These are phyloP conservation scores for Alternaria viburni DNA, from an alignment of 2,329 filamentous ascomycete genomes.

Conservation along the genomic window DNA sequence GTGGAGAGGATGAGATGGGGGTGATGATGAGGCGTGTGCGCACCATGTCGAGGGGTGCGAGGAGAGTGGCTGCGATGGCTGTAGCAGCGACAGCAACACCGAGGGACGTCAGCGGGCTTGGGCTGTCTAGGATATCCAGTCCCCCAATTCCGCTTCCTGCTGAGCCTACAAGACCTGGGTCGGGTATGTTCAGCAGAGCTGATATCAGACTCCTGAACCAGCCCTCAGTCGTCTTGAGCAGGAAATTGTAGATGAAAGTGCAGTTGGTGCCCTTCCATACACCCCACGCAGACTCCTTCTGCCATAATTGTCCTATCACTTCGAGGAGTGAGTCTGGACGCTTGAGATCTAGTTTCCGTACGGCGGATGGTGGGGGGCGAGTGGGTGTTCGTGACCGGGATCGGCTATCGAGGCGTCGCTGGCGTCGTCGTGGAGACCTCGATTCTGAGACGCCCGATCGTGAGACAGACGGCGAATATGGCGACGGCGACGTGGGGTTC, in stretches of 20 bases:
- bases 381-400: constrained; percentile 48
- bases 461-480: constrained; percentile 43
- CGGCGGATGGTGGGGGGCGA: constrained; percentile 48
- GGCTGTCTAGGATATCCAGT: constrained; percentile 79
- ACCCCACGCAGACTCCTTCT: constrained; percentile 86
- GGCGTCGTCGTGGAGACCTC: constrained; percentile 46
- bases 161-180: constrained; percentile 66
- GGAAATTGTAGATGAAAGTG: constrained; percentile 87
- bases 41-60: constrained; percentile 88
- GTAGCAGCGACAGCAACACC: constrained; percentile 72
- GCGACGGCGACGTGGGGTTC: constrained; percentile 43
- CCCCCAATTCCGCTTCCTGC: constrained; percentile 62
- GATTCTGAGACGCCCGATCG: constrained; percentile 33
- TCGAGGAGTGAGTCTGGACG: constrained; percentile 83
- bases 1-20: constrained; percentile 73
- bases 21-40: constrained; percentile 88
- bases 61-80: constrained; percentile 74
- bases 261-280: constrained; percentile 94
- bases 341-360: constrained; percentile 73
- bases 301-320: constrained; percentile 86
- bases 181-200: constrained; percentile 87
- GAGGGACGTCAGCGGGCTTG: constrained; percentile 81
- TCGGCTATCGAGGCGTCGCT: constrained; percentile 46
- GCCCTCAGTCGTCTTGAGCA: constrained; percentile 86
- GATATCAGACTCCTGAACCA: constrained; percentile 92